Evolutionary conservation across 1,139 yeast species (phyloP).

Genomic region (Sugiyamaella japonica): DNA sequence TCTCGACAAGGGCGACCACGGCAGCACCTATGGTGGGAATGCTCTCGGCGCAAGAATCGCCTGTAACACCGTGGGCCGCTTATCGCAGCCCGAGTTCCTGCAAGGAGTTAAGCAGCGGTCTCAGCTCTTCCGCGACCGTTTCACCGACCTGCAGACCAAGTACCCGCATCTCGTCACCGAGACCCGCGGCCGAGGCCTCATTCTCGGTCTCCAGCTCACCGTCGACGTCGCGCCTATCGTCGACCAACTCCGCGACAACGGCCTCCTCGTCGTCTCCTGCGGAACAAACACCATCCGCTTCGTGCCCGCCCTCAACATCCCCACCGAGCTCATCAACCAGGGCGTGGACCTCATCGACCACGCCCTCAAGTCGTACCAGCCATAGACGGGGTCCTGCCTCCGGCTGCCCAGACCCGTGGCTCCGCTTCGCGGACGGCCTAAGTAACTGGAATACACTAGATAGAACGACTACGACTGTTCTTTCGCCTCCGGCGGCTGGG

Average conservation of each 20-base stretch:
- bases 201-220: conserved; percentile 77
- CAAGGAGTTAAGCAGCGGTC: conserved; percentile 59
- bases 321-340: conserved; percentile 60
- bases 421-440: not conserved
- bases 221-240: conserved; percentile 68
- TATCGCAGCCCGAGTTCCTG: conserved; percentile 63
- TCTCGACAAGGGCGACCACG: conserved; percentile 90
- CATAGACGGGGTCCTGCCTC: conserved; percentile 3
- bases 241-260: conserved; percentile 68
- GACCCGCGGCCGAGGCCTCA: conserved; percentile 78
- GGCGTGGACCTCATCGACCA: conserved; percentile 69
- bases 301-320: conserved; percentile 89
- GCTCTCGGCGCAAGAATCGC: conserved; percentile 89
- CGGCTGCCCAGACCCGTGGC: conserved; percentile 12
- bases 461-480: no score
- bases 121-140: conserved; percentile 51
- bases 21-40: conserved; percentile 97
- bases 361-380: conserved; percentile 4
- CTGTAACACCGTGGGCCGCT: conserved; percentile 64
- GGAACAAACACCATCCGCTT: conserved; percentile 88
- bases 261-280: conserved; percentile 82
- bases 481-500: no score
- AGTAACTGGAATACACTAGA: no score
- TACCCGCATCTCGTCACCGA: conserved; percentile 61
- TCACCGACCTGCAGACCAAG: conserved; percentile 53